Base-by-base conservation (phyloP, 768 basidiomycete species). In the Lenzites betulinus region DNA sequence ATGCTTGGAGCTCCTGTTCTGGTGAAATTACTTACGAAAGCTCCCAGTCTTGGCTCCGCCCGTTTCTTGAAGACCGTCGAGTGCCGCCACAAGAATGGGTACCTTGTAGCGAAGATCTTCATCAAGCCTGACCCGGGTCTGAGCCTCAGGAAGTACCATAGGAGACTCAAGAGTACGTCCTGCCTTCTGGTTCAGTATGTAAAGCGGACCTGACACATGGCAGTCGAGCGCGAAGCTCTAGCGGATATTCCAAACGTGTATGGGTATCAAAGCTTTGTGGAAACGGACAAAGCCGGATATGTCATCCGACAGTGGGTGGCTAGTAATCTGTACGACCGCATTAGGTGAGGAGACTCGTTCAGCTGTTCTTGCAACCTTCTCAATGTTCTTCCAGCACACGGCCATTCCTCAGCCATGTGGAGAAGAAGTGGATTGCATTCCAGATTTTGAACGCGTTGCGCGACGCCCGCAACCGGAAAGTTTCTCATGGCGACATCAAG, bases 391-490 rank as follows among this genome's bases (percentile, higher is more conserved):
- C 1, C 67, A 99, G 97, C 70, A 98, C 95, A 2, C 92, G 96
- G 36, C 97, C 97, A 3, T 99, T 98, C 76, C 79, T 99, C 41
- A 89, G 86, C 62, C 73, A 80, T 62, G 82, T 98, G 23, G 97
- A 99, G 79, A 98, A 98, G 83, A 93, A 93, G 71, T 99, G 96
- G 97, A 93, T 98, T 59, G 88, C 90, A 0, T 99, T 94, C 69
- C 97, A 98, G 73, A 79, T 98, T 1, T 79, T 98, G 61, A 88
- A 85, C 26, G 93, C 89, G 2, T 80, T 99, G 42, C 83, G 90
- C 23, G 92, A 93, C 66, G 87, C 92, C 0, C 84, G 93, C 25
- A 85, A 86, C 55, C 86, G 89, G 51, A 92, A 95, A 77, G 79
- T 95, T n/a, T 84, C 95, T 2, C 97, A 99, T 74, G 97, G 97